phyloP scores from a whole-genome alignment of 176 grass and related monocot species.

The Phragmites australis region DNA sequence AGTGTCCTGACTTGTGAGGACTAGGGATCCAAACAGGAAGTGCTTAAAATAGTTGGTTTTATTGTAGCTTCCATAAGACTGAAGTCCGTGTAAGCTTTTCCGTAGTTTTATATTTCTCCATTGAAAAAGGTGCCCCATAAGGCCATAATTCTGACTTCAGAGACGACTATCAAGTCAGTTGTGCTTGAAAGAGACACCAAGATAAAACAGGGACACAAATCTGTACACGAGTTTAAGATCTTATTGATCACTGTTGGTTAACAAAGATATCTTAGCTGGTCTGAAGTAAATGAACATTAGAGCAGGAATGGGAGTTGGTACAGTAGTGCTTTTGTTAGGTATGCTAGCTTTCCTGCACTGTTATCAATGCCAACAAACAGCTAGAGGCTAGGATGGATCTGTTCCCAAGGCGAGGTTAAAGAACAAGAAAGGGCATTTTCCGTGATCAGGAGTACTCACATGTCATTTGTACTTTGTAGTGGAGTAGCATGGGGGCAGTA shows the following conservation, averaged over 20 bases:
- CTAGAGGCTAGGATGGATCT: not conserved
- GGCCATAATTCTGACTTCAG: not conserved
- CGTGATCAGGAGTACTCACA: not conserved
- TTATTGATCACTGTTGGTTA: not conserved
- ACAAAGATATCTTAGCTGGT: slow-evolving; percentile 5
- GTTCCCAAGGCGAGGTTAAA: slow-evolving; percentile 5
- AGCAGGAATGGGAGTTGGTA: slow-evolving; percentile 6
- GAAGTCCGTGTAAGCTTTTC: not conserved
- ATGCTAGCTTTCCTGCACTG: slow-evolving; percentile 16
- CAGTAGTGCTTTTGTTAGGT: slow-evolving; percentile 19
- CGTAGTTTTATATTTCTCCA: not conserved
- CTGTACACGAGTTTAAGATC: not conserved
- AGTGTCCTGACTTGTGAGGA: not conserved
- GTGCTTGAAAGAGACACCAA: not conserved
- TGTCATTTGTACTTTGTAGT: not conserved
- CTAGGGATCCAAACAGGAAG: not conserved
- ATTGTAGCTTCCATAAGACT: not conserved
- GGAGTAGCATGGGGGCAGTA: not conserved
- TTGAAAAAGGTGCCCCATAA: not conserved
- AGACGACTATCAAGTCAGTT: not conserved
- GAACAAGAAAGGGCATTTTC: not conserved
- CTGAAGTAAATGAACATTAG: not conserved
- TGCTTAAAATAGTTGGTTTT: not conserved
- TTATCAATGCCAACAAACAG: slow-evolving; percentile 19
- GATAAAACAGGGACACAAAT: not conserved